Percentiles rank a stretch among this genome's conserved stretches.
Evolutionary conservation across 768 basidiomycete species (phyloP).

Genomic region (Candolleomyces aberdarensis): DNA sequence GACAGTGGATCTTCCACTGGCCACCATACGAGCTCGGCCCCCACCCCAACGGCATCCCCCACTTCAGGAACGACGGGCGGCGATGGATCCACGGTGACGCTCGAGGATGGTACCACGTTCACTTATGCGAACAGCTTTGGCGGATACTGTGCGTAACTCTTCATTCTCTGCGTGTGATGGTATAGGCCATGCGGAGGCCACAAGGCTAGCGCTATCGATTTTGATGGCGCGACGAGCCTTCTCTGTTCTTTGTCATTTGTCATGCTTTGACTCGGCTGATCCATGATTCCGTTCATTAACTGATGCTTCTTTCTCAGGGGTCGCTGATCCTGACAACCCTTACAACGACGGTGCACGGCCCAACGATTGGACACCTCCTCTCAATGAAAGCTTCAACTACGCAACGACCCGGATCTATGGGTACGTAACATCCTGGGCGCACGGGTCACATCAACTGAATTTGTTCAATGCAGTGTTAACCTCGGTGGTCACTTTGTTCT

Average conservation of each 20-base stretch:
- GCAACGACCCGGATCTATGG: conserved; percentile 59
- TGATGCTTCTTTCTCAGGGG: conserved; percentile 40
- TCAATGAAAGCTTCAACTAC: conserved; percentile 75
- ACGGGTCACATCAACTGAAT: not conserved
- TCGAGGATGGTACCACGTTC: conserved; percentile 68
- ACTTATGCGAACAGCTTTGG: conserved; percentile 77
- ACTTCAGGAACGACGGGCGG: conserved; percentile 47
- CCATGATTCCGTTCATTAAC: not conserved
- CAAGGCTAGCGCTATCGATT: not conserved
- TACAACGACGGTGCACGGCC: conserved; percentile 72
- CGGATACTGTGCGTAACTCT: conserved; percentile 56
- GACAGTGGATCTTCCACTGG: not conserved
- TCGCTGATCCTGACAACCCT: conserved; percentile 64
- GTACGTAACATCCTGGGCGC: conserved; percentile 29
- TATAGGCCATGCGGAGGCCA: not conserved
- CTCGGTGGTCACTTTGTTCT: conserved; percentile 74
- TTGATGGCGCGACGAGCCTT: not conserved
- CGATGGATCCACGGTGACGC: conserved; percentile 64
- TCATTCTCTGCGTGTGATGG: not conserved
- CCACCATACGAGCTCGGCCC: not conserved
- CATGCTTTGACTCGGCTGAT: not conserved
- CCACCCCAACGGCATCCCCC: conserved; percentile 6
- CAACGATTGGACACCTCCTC: conserved; percentile 77
- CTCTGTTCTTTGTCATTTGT: not conserved
- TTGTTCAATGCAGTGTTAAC: conserved; percentile 52